Evolutionary conservation across 306 rosid genomes (phyloP).

Genomic region (Medicago truncatula): DNA sequence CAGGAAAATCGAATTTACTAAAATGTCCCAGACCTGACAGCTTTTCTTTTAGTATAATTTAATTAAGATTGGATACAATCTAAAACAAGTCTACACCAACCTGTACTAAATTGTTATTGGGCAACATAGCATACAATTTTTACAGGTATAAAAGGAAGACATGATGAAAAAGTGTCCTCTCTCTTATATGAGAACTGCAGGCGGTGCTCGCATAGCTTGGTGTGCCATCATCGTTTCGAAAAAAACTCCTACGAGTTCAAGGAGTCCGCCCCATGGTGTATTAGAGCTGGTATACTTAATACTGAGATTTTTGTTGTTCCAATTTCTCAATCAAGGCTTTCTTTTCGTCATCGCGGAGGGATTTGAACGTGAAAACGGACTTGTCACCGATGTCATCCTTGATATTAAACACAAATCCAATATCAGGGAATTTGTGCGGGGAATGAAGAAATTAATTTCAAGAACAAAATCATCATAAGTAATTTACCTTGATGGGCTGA

Average conservation of each 20-base stretch:
- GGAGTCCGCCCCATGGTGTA: not conserved
- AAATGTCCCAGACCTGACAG: not conserved
- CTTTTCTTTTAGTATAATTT: not conserved
- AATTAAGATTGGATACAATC: not conserved
- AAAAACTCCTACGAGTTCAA: not conserved
- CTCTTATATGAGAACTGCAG: not conserved
- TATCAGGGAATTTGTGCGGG: slow-evolving; percentile 26
- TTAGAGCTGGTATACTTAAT: not conserved
- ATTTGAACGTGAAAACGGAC: slow-evolving; percentile 82
- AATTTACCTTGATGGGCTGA: slow-evolving; percentile 82
- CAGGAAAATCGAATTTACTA: not conserved
- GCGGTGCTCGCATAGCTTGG: not conserved
- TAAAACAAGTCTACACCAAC: not conserved
- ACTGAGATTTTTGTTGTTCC: slow-evolving; percentile 53
- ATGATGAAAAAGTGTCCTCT: not conserved
- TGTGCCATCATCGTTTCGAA: not conserved
- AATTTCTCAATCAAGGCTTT: slow-evolving; percentile 68
- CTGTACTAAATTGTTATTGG: not conserved
- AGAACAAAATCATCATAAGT: slow-evolving; percentile 12
- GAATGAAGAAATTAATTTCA: not conserved
- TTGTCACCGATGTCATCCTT: slow-evolving; percentile 97
- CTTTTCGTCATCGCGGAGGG: slow-evolving; percentile 72
- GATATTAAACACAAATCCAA: slow-evolving; percentile 36
- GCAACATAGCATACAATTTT: not conserved
- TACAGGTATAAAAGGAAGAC: not conserved